Percentiles rank a stretch among this genome's conserved stretches.
Evolutionary conservation across 2,329 filamentous ascomycete species (phyloP).

Genomic region (Orbilia blumenaviensis): DNA sequence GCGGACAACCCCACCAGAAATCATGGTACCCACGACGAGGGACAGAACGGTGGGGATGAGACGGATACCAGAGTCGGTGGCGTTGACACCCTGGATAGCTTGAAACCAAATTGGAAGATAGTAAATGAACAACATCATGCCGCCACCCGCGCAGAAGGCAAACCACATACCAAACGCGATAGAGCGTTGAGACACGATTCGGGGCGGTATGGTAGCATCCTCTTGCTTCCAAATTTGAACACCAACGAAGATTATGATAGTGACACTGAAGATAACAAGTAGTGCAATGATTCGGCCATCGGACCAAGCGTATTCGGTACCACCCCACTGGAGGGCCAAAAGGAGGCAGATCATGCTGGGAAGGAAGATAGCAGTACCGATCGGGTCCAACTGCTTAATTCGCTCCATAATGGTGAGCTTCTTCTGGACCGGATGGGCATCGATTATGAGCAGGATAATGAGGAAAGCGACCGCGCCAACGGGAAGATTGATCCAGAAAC

Average conservation of each 20-base stretch:
- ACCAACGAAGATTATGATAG: slow-evolving; percentile 64
- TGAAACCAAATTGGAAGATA: slow-evolving; percentile 68
- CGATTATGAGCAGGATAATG: slow-evolving; percentile 66
- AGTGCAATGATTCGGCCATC: slow-evolving; percentile 67
- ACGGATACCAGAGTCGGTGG: slow-evolving; percentile 68
- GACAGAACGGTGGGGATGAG: slow-evolving; percentile 67
- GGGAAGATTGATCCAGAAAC: slow-evolving; percentile 70
- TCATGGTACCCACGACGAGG: slow-evolving; percentile 65
- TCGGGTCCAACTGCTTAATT: slow-evolving; percentile 67
- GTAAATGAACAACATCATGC: slow-evolving; percentile 68
- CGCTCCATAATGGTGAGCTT: slow-evolving; percentile 61
- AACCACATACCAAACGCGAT: slow-evolving; percentile 65
- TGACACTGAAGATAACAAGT: slow-evolving; percentile 66
- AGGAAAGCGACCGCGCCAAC: slow-evolving; percentile 66
- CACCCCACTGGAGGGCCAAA: slow-evolving; percentile 72
- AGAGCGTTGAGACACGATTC: slow-evolving; percentile 68
- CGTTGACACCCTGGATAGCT: slow-evolving; percentile 66
- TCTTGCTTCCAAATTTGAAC: slow-evolving; percentile 64
- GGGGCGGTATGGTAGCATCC: slow-evolving; percentile 68
- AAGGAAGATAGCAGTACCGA: slow-evolving; percentile 70
- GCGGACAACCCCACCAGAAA: slow-evolving; percentile 65
- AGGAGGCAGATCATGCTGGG: slow-evolving; percentile 70
- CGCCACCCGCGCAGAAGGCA: slow-evolving; percentile 64
- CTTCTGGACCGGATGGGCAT: slow-evolving; percentile 59
- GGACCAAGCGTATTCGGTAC: slow-evolving; percentile 66